These are phyloP conservation scores for Aureobasidium subglaciale DNA, from an alignment of 2,329 filamentous ascomycete species.

Conservation along the genomic window DNA sequence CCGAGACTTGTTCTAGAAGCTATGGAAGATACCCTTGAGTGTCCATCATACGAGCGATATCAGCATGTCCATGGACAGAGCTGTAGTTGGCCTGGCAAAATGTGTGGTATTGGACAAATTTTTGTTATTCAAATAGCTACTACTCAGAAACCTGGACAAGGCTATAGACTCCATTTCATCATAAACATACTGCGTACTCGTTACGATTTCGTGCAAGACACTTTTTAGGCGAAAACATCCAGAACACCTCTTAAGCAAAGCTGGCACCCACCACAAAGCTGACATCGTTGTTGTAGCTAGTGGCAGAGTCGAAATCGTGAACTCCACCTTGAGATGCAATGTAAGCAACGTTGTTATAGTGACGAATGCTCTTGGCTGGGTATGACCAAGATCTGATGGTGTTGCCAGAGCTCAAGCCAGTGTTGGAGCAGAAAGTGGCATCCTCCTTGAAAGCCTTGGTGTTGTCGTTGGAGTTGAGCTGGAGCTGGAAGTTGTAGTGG, in stretches of 20 bases:
- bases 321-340: conserved; percentile 50
- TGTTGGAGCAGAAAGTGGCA: conserved; percentile 55
- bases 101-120: too few relatives aligned
- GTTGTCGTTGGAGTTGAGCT: conserved; percentile 46
- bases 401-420: conserved; percentile 45
- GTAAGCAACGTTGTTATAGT: conserved; percentile 44
- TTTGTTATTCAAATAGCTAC: background rate
- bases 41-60: too few relatives aligned
- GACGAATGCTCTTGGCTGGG: conserved; percentile 53
- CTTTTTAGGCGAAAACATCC: too few relatives aligned
- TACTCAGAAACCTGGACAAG: background rate
- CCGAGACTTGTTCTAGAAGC: too few relatives aligned
- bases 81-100: too few relatives aligned
- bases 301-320: conserved; percentile 45
- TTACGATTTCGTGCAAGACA: background rate
- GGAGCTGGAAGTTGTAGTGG: conserved; percentile 48
- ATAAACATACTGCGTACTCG: background rate
- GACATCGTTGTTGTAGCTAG: conserved; percentile 48
- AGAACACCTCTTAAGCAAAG: conserved; percentile 43
- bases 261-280: conserved; percentile 43
- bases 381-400: conserved; percentile 54
- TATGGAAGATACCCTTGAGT: too few relatives aligned
- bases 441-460: conserved; percentile 53
- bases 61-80: too few relatives aligned
- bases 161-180: background rate